These are phyloP conservation scores for Thalia dealbata DNA, from an alignment of 176 grass and related monocot species.

Conservation along the genomic window DNA sequence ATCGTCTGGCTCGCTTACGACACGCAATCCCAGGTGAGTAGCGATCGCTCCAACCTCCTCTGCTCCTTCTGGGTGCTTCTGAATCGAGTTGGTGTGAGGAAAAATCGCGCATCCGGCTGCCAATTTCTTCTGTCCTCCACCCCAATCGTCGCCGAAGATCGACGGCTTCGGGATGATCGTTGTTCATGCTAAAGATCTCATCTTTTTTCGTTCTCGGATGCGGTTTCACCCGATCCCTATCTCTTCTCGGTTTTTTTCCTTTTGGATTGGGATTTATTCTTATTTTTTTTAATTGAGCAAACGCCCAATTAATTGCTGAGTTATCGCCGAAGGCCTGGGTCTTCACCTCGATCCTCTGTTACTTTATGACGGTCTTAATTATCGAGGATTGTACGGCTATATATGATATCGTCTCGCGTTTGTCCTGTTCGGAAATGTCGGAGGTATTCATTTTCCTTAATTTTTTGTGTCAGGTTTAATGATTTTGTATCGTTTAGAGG, in stretches of 20 bases:
- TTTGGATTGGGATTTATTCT: background rate
- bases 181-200: background rate
- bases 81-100: background rate
- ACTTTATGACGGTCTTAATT: background rate
- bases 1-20: slow-evolving; percentile 97
- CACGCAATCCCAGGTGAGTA: slow-evolving; percentile 44
- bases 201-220: background rate
- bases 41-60: background rate
- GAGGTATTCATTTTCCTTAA: background rate
- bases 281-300: background rate
- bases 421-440: no score
- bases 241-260: background rate
- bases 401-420: no score
- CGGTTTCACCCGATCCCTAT: background rate
- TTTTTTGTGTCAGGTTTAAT: background rate
- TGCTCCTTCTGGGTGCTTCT: background rate
- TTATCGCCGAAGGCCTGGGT: background rate
- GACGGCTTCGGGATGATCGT: background rate
- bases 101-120: background rate
- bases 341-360: background rate
- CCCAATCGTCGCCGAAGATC: background rate
- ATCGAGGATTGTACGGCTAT: background rate
- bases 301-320: background rate
- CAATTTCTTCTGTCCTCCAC: background rate
- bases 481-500: background rate